A percentile compares a stretch with the other conserved stretches of the same genome.
Conservation (phyloP, 2,329 filamentous ascomycete genomes). For the Sarocladium kiliense region DNA sequence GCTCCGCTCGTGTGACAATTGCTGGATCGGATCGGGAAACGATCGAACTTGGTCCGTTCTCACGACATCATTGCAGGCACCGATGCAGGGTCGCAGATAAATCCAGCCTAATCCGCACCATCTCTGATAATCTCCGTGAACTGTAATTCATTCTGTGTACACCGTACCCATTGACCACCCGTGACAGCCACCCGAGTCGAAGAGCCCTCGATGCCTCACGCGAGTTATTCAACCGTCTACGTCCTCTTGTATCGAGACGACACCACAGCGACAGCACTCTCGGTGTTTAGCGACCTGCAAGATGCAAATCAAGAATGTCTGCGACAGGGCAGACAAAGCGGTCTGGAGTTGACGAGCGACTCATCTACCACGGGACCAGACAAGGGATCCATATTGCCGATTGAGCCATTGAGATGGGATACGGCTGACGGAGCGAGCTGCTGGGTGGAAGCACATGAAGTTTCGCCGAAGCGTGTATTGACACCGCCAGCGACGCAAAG, state of each 20-base stretch:
- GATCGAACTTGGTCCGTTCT: neutral
- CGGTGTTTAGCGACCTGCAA: constrained; percentile 24
- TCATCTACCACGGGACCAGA: constrained; percentile 13
- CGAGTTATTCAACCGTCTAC: neutral
- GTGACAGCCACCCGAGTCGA: too few species aligned
- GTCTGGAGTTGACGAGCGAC: constrained; percentile 16
- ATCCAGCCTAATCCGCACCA: too few species aligned
- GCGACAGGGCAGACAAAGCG: constrained; percentile 21
- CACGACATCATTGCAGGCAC: constrained; percentile 4
- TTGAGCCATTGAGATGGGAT: constrained; percentile 28
- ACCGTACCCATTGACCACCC: too few species aligned
- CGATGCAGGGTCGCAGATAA: too few species aligned
- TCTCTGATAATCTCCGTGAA: too few species aligned
- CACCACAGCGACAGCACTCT: neutral
- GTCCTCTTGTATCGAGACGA: constrained; percentile 5
- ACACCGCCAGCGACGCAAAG: constrained; percentile 2
- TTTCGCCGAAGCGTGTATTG: constrained; percentile 18
- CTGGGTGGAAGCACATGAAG: constrained; percentile 31
- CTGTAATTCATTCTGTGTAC: too few species aligned
- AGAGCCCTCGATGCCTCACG: neutral
- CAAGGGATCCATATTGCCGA: constrained; percentile 14
- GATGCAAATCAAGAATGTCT: constrained; percentile 30
- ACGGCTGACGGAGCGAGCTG: constrained; percentile 28
- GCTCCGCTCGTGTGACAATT: neutral
- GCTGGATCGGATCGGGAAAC: neutral